These are phyloP conservation scores for Trichoderma sp. DNA, from an alignment of 2,329 filamentous ascomycete genomes.

Conservation along the genomic window DNA sequence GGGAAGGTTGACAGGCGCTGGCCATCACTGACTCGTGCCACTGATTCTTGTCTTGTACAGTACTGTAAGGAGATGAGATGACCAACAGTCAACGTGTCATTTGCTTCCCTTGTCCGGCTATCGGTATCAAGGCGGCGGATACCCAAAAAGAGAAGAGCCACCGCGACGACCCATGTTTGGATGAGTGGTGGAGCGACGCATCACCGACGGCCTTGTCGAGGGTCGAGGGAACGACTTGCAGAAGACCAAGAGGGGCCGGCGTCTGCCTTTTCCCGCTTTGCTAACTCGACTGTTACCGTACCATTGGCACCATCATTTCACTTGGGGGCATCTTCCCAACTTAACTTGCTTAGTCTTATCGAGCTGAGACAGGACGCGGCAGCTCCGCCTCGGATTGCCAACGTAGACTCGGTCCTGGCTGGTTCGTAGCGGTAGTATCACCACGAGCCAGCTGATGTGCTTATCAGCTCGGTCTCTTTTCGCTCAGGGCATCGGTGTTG, in stretches of 20 bases:
- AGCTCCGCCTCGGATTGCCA: slow-evolving; percentile 4
- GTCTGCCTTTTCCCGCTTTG: slow-evolving; percentile 10
- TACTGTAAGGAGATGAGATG: slow-evolving; percentile 2
- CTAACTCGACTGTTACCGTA: not conserved
- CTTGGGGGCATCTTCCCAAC: not conserved
- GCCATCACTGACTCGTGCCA: slow-evolving; percentile 15
- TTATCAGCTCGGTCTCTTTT: slow-evolving; percentile 15
- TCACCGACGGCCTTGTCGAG: not conserved
- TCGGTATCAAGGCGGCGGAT: slow-evolving; percentile 2
- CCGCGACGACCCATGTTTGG: not conserved
- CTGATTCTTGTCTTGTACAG: not conserved
- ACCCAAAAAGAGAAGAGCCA: slow-evolving; percentile 2
- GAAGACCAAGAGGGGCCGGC: not conserved
- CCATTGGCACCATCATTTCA: not conserved
- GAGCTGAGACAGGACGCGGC: slow-evolving; percentile 10
- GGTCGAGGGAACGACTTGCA: slow-evolving; percentile 1
- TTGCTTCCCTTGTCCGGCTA: slow-evolving; percentile 14
- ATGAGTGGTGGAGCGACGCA: not conserved
- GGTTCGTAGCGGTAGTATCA: not conserved
- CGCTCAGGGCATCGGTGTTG: not conserved
- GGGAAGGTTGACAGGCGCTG: slow-evolving; percentile 4
- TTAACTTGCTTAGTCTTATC: not conserved
- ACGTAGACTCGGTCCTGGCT: not conserved
- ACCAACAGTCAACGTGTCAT: slow-evolving; percentile 13
- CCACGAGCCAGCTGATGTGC: not conserved